Percentiles rank a stretch among this genome's conserved stretches.
Evolutionary conservation across 176 grass and related monocot species (phyloP).

Genomic region (Oryza glumipatula): DNA sequence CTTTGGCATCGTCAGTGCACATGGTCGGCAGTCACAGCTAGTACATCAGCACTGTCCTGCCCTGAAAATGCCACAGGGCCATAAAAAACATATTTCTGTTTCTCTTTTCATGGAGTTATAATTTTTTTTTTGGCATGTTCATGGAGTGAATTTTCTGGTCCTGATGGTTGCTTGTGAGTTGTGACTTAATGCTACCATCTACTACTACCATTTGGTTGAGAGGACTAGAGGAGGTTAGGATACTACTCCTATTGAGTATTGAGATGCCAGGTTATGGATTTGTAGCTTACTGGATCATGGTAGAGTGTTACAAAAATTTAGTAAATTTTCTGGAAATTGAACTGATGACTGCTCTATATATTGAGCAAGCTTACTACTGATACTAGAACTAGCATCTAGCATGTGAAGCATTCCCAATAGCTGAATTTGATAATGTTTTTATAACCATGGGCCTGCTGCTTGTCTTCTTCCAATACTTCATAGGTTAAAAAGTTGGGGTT

Average conservation of each 20-base stretch:
- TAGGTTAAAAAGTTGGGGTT: not conserved
- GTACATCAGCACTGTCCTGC: slow-evolving; percentile 39
- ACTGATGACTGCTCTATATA: too few species aligned
- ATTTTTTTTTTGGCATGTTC: not conserved
- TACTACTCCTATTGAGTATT: not conserved
- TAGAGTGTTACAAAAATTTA: too few species aligned
- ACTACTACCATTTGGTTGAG: slow-evolving; percentile 21
- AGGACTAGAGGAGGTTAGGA: too few species aligned
- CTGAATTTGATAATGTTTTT: not conserved
- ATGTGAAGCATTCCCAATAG: not conserved
- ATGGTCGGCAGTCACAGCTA: slow-evolving; percentile 34
- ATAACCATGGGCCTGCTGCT: not conserved
- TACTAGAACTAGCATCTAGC: too few species aligned
- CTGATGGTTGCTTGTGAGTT: slow-evolving; percentile 21
- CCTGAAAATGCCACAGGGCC: slow-evolving; percentile 38
- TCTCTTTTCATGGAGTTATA: not conserved
- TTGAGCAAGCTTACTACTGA: too few species aligned
- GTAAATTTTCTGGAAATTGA: too few species aligned
- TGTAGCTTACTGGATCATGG: too few species aligned
- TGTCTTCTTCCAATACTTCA: not conserved
- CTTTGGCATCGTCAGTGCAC: slow-evolving; percentile 24
- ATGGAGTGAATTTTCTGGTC: not conserved
- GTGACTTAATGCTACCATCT: slow-evolving; percentile 33
- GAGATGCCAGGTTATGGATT: too few species aligned
- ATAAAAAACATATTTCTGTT: slow-evolving; percentile 25